phyloP scores from a whole-genome alignment of 1,139 yeast species.

The Debaryomyces psychrophilus region DNA sequence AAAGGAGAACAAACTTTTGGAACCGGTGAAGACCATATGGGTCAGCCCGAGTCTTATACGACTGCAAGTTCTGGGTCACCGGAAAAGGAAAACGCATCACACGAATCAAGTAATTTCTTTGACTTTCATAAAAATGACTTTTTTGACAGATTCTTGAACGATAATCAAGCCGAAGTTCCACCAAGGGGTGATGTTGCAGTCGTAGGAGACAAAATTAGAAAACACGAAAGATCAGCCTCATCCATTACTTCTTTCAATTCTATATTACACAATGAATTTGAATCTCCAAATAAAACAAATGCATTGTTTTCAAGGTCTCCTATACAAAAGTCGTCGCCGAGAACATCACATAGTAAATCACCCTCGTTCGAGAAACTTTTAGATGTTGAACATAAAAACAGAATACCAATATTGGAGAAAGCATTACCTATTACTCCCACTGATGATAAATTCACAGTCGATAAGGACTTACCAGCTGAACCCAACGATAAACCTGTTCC shows the following conservation, averaged over 20 bases:
- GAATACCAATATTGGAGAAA: neutral
- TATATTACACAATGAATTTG: slow-evolving; percentile 14
- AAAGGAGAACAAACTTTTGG: neutral
- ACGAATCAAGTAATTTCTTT: slow-evolving; percentile 12
- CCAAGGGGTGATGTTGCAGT: slow-evolving; percentile 39
- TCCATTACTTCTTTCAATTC: slow-evolving; percentile 31
- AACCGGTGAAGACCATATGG: neutral
- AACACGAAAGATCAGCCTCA: slow-evolving; percentile 27
- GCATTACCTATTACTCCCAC: slow-evolving; percentile 1
- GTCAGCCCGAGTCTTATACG: neutral
- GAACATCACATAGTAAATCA: slow-evolving; percentile 1
- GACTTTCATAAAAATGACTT: slow-evolving; percentile 20
- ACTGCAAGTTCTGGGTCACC: neutral
- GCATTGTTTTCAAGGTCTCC: neutral
- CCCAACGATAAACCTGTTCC: neutral
- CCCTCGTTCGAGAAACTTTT: neutral
- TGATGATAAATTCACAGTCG: neutral
- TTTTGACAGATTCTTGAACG: slow-evolving; percentile 30
- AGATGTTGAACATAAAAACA: neutral
- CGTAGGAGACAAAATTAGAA: slow-evolving; percentile 24
- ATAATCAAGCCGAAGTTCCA: slow-evolving; percentile 36
- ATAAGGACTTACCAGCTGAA: neutral
- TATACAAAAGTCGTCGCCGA: slow-evolving; percentile 2
- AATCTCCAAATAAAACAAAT: slow-evolving; percentile 2
- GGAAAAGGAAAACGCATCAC: neutral